These are phyloP conservation scores for Scedosporium aurantiacum DNA, from an alignment of 2,329 filamentous ascomycete species.

Conservation along the genomic window DNA sequence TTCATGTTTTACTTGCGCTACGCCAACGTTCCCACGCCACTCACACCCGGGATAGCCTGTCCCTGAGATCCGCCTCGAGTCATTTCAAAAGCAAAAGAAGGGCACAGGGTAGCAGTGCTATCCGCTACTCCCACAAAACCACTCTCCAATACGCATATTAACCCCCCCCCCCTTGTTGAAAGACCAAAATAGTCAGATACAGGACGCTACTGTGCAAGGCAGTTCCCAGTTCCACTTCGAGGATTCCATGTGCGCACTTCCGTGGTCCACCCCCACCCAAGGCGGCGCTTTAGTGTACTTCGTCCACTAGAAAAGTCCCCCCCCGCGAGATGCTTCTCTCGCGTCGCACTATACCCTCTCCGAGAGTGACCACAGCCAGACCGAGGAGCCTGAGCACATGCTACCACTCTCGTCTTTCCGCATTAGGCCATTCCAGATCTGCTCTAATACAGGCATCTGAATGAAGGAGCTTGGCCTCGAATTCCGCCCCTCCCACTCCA, in stretches of 20 bases:
- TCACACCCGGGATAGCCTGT: background rate
- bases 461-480: background rate
- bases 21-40: background rate
- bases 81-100: background rate
- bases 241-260: background rate
- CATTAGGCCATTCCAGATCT: background rate
- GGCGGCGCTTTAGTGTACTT: background rate
- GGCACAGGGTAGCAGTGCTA: background rate
- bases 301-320: background rate
- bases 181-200: background rate
- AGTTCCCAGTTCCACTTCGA: background rate
- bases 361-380: background rate
- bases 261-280: background rate
- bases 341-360: background rate
- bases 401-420: background rate
- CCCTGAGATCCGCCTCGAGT: background rate
- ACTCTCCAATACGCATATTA: background rate
- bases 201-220: background rate
- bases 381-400: background rate
- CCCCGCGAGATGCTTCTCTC: background rate
- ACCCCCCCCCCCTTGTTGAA: background rate
- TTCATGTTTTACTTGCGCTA: background rate
- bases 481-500: slow-evolving; percentile 1
- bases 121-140: background rate
- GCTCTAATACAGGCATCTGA: background rate